Base-by-base conservation (phyloP, 495 filamentous ascomycete genomes). In the Penicillium longicatenatum region DNA sequence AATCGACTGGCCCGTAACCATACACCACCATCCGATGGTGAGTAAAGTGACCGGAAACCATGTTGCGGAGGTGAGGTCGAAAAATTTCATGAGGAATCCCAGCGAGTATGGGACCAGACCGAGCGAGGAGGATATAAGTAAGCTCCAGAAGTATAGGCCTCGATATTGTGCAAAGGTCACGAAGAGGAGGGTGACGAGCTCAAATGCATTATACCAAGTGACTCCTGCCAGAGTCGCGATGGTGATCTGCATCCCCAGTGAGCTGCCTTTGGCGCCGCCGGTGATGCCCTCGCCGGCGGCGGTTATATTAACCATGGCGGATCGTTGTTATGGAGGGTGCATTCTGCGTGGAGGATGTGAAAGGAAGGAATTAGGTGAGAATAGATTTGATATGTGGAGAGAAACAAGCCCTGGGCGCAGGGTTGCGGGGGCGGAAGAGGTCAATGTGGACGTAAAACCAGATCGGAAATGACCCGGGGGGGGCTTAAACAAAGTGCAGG, bases 1-100 rank as follows among this genome's bases (percentile, higher is more conserved):
- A 41, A 89, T 62, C 5, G 84, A 84, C 66, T 88, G 85, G 17
- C 85, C 85, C 0, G 84, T 86, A 4, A 89, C 83, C 84, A 88
- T 87, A 19, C 61, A 63, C 54, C 75, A 82, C 86, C 86, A 89
- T 17, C 86, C 86, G 19, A 84, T 53, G 26, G 76, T 78, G 47
- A 81, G 60, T 14, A 83, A 64, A 6, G 75, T 74, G n/a, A 79
- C 68, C 9, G 75, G 66, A 5, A 79, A 56, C 69, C 76, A 72
- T 50, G 62, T 60, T 17, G 58, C 69, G 5, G 63, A 65, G n/a
- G 66, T 75, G n/a, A 80, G 57, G 24, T 75, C 66, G 61, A 86
- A 85, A 64, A 82, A 85, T 54, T 85, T 85, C 59, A 88, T 71
- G 22, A 89, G 63, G 64, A 86, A 86, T 7, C 84, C 87, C 19